Conservation (phyloP, 768 basidiomycete species). For the Tulasnella sp. region DNA sequence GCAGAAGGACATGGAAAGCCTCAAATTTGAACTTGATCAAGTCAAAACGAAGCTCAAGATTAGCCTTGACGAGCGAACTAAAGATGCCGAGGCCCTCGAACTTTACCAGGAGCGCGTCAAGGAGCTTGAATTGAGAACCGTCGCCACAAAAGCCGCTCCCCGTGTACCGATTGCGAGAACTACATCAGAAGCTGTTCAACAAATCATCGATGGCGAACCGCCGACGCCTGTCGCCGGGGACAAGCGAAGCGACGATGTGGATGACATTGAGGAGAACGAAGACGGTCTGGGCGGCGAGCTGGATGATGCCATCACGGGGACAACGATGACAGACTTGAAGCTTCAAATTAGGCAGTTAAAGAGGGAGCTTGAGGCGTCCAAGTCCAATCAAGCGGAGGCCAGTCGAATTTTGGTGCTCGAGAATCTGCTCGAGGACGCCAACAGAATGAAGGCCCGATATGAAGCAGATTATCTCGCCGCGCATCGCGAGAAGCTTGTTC, state of each 20-base stretch:
- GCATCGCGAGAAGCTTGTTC: conserved; percentile 68
- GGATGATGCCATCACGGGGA: conserved; percentile 73
- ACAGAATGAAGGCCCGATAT: conserved; percentile 78
- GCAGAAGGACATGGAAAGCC: conserved; percentile 56
- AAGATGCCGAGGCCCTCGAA: conserved; percentile 76
- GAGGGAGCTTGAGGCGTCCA: conserved; percentile 64
- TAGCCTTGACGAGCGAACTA: conserved; percentile 52
- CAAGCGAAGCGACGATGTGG: conserved; percentile 17
- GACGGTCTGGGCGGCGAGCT: conserved; percentile 69
- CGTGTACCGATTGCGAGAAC: not conserved
- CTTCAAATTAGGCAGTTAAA: conserved; percentile 72
- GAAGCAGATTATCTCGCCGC: conserved; percentile 77
- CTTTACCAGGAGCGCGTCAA: conserved; percentile 82
- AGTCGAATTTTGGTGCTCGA: conserved; percentile 77
- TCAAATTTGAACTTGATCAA: conserved; percentile 70
- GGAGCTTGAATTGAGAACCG: conserved; percentile 66
- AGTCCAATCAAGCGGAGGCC: conserved; percentile 63
- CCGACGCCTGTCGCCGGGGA: conserved; percentile 21
- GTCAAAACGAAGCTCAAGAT: conserved; percentile 57
- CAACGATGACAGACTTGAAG: conserved; percentile 86
- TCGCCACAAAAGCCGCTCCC: conserved; percentile 21
- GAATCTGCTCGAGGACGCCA: conserved; percentile 84
- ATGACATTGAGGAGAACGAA: conserved; percentile 31
- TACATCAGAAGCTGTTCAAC: conserved; percentile 36
- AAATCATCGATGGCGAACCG: conserved; percentile 7